Conservation (phyloP, 108 stramenopile genomes). For the Aurantiochytrium sp. region DNA sequence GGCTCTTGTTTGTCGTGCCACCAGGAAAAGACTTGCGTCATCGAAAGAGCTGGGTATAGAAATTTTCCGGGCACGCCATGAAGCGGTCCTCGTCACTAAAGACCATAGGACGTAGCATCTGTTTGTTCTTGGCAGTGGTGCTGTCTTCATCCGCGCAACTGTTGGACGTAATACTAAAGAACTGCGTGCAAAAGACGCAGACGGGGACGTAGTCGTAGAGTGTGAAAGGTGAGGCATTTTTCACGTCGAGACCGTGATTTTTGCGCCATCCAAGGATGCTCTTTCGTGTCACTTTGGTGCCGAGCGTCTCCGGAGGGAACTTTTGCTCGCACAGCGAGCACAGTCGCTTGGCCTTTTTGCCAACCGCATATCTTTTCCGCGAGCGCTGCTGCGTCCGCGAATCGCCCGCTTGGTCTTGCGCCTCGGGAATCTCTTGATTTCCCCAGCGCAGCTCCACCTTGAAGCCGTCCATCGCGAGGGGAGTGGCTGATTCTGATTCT, state of each 20-base stretch:
- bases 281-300: not conserved
- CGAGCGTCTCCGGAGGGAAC: not conserved
- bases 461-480: no score
- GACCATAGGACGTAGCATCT: not conserved
- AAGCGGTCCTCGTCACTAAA: not conserved
- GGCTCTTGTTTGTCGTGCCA: not conserved
- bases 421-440: no score
- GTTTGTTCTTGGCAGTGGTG: not conserved
- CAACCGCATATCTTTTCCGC: not conserved
- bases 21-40: not conserved
- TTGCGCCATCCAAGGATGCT: not conserved
- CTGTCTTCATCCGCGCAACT: not conserved
- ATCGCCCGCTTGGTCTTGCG: no score
- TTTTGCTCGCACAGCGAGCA: conserved; percentile 3
- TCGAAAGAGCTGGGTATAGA: not conserved
- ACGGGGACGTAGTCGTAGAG: conserved; percentile 15
- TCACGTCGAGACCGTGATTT: not conserved
- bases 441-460: no score
- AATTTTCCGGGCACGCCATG: not conserved
- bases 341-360: not conserved
- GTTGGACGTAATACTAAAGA: not conserved
- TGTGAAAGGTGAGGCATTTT: not conserved
- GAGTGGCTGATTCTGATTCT: no score
- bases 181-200: conserved; percentile 7
- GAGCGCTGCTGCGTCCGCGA: not conserved